Percentiles rank a stretch among this genome's conserved stretches.
These are phyloP conservation scores for Aspergillus wentii DNA, from an alignment of 495 filamentous ascomycete species.

Conservation along the genomic window DNA sequence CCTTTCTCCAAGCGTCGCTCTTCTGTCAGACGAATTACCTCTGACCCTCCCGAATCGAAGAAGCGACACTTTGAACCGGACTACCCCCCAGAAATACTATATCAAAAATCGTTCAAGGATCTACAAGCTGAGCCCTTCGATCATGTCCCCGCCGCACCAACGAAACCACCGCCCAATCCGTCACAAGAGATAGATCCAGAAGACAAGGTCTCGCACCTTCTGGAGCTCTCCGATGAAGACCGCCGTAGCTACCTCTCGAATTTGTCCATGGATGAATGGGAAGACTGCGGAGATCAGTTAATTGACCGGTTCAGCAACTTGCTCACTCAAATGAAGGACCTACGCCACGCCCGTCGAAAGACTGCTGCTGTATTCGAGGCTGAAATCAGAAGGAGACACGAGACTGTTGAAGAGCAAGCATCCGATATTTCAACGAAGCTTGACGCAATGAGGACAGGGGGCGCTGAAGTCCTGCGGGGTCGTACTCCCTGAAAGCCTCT, in stretches of 20 bases:
- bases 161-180: slow-evolving; percentile 7
- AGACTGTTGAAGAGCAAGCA: slow-evolving; percentile 30
- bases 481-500: slow-evolving; percentile 21
- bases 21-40: slow-evolving; percentile 12
- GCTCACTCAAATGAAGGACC: slow-evolving; percentile 57
- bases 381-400: slow-evolving; percentile 53
- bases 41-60: slow-evolving; percentile 16
- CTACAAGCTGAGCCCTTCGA: slow-evolving; percentile 45
- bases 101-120: slow-evolving; percentile 36
- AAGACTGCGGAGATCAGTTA: slow-evolving; percentile 77
- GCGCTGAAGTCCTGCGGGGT: slow-evolving; percentile 37
- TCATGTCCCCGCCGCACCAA: slow-evolving; percentile 22
- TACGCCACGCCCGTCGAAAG: slow-evolving; percentile 60
- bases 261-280: slow-evolving; percentile 70
- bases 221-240: slow-evolving; percentile 28
- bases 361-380: slow-evolving; percentile 63
- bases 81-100: slow-evolving; percentile 37
- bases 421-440: slow-evolving; percentile 34
- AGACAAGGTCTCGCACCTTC: slow-evolving; percentile 25
- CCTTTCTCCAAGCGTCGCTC: slow-evolving; percentile 24
- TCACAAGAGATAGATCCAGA: slow-evolving; percentile 6
- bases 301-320: slow-evolving; percentile 62
- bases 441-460: slow-evolving; percentile 39
- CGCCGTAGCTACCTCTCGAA: slow-evolving; percentile 60
- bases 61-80: slow-evolving; percentile 36